These are phyloP conservation scores for Schizochytrium sp. DNA, from an alignment of 108 stramenopile genomes.

Conservation along the genomic window DNA sequence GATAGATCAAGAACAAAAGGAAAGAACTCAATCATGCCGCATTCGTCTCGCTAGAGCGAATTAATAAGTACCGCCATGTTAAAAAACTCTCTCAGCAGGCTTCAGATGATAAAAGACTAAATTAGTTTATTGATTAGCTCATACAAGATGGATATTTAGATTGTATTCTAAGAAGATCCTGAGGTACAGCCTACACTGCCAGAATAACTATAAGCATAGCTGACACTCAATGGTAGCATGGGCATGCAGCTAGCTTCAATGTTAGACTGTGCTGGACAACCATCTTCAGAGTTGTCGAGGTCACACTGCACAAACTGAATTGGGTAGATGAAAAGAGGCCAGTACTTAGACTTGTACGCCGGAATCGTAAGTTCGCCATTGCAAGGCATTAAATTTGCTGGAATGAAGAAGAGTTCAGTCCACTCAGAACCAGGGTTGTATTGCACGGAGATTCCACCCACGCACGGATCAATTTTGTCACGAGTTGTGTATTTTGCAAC, in stretches of 20 bases:
- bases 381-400: neutral
- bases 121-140: no score
- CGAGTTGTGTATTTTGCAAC: slow-evolving; percentile 27
- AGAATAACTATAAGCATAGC: no score
- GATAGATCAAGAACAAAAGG: no score
- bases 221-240: neutral
- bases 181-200: no score
- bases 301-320: slow-evolving; percentile 44
- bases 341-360: slow-evolving; percentile 29
- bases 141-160: no score
- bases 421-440: slow-evolving; percentile 36
- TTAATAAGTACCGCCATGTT: no score
- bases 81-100: no score
- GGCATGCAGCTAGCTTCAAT: neutral
- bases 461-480: neutral
- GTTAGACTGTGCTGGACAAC: neutral
- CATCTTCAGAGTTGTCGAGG: neutral
- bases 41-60: no score
- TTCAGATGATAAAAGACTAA: no score
- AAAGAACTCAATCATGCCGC: no score
- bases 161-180: no score
- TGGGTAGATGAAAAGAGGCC: slow-evolving; percentile 13
- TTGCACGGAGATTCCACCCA: neutral
- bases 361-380: slow-evolving; percentile 30
- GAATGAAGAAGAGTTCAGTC: slow-evolving; percentile 32